A percentile compares a stretch with the other conserved stretches of the same genome.
phyloP scores from a whole-genome alignment of 202 grass and related monocot species.

The Carex arenaria region DNA sequence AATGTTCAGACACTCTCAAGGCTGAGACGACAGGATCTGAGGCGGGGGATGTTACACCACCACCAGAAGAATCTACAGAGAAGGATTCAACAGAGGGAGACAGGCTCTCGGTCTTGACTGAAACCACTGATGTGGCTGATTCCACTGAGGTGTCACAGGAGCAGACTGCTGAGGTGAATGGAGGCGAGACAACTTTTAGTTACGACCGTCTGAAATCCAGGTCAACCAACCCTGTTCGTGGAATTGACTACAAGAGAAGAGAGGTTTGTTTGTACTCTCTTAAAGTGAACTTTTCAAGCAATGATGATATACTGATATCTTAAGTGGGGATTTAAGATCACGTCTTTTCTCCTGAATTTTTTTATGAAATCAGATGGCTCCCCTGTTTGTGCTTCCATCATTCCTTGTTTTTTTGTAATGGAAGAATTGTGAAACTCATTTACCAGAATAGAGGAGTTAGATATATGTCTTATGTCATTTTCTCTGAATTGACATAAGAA shows the following conservation, averaged over 20 bases:
- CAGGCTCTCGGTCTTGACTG: conserved; percentile 17
- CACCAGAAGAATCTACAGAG: conserved; percentile 43
- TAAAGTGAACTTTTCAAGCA: conserved; percentile 1
- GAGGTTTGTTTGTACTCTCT: conserved; percentile 53
- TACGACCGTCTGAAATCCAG: conserved; percentile 78
- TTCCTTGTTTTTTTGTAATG: not conserved
- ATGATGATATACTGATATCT: not conserved
- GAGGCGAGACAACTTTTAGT: conserved; percentile 73
- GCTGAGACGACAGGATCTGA: conserved; percentile 35
- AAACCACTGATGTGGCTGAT: conserved; percentile 29
- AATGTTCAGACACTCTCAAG: conserved; percentile 41
- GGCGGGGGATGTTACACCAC: conserved; percentile 28
- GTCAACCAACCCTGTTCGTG: conserved; percentile 66
- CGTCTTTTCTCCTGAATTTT: not conserved
- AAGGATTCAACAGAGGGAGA: conserved; percentile 50
- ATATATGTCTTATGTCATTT: conserved; percentile 7
- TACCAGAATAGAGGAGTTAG: not conserved
- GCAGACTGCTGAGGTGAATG: conserved; percentile 44
- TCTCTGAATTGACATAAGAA: not conserved
- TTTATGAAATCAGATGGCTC: not conserved
- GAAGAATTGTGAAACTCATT: not conserved
- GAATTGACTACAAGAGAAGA: conserved; percentile 95
- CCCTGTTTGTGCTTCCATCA: not conserved
- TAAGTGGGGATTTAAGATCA: not conserved
- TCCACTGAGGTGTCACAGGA: conserved; percentile 42